Base-by-base conservation (phyloP, 106 monocot genomes). In the Amphibolis antarctica region DNA sequence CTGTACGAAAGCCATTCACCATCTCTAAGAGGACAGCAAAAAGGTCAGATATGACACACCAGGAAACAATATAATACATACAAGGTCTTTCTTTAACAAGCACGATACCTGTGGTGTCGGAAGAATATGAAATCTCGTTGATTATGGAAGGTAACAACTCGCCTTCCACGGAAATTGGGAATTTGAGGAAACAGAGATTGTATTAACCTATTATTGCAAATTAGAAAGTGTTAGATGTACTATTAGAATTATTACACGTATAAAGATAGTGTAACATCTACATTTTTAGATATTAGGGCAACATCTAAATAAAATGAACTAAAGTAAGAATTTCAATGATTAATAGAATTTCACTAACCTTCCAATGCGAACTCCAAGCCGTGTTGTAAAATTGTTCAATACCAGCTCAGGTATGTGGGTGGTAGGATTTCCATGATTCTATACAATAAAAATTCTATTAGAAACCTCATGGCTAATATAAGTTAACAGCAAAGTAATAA, bases 401-500 rank as follows among this genome's bases (percentile, higher is more conserved):
- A 96, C 86, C 60, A 96, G 72, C 76, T 96, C 96, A 44, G 96
- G 96, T 70, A 68, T 76, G 64, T 96, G 96, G 27, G 74, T 54
- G 18, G 96, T 90, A 48, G 96, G 96, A 68, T 84, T 96, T 63
- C 96, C 96, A 76, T 96, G 89, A 70, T 90, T 82, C 96, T 96
- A 67, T 12, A 65, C 71, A 57, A 58, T 12, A 58, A 54, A 60
- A 60, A 42, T 36, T 2, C n/a, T 14, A 14, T 19, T 14, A 49
- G 49, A 14, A 7, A 36, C 7, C 36, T 36, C 36, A 36, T 36
- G 36, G 36, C 7, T 36, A 7, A 4, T 36, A 36, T 36, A 36
- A 36, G 36, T 36, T 36, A 36, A 36, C 36, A 36, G 7, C n/a
- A n/a, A n/a, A n/a, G n/a, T n/a, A n/a, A n/a, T n/a, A n/a, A n/a